Evolutionary conservation across 202 grass and related monocot species (phyloP), one percentile per base, ranked within the genome.

Genomic region (Eragrostis tef): DNA sequence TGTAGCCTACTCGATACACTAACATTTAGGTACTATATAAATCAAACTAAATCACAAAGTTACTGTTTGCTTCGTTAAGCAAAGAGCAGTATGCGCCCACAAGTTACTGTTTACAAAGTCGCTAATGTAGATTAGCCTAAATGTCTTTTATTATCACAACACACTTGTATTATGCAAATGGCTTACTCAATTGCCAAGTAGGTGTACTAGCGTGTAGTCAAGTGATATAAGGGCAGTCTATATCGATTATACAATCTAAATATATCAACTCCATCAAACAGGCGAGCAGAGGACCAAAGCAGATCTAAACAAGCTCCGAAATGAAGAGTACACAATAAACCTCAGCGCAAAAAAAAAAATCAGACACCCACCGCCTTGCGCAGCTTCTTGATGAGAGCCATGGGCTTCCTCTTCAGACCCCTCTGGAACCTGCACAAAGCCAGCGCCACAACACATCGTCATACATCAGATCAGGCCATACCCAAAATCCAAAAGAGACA

Each of bases 371-470:
- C 96, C 77, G 96, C 96, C 83, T 99, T 99, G 73, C 96, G 93
- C 44, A 99, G 86, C 83, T 96, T 99, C 89, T 99, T 99, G 71
- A 99, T 86, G 87, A 99, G 78, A 41, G 96, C 96, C 96, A 99
- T 96, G 5, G 96, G 96, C 89, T 99, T 99, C 87, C 96, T 93
- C 93, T 96, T 99, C 50, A 99, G 83, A 58, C 96, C 96, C 81
- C 96, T 90, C 71, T 90, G 80, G 78, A 99, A 99, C 96, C 96
- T 99, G 67, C 43, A 11, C 26, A 22, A 71, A 83, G 47, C 15
- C 12, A 70, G 5, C 21, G 52, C 15, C 21, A 29, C 39, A 66
- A 54, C 20, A 2, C 44, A 16, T 3, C 20, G 71, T 14, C 41
- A 49, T 42, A 15, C 9, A 73, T 11, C 17, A 74, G 46, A 89